Evolutionary conservation across 768 basidiomycete species (phyloP), one percentile per base, ranked within the genome.

Genomic region (Tephrocybe sp.): DNA sequence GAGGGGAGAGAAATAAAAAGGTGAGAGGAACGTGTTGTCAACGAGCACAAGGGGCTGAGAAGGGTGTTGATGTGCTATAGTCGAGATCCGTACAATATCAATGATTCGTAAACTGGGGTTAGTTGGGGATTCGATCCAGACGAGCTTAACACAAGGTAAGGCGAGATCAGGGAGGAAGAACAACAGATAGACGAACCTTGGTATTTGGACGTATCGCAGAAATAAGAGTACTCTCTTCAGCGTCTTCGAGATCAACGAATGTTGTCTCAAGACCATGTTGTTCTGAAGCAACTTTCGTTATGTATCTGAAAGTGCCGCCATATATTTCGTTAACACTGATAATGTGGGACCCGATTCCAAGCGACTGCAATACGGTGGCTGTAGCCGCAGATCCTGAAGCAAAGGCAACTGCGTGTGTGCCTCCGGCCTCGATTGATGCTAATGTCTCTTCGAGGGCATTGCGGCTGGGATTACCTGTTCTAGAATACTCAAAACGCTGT

Each of bases 271-370:
- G 61, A 0, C 79, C 83, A 56, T 89, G 87, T 5, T 77, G 78
- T 37, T 80, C 79, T 0, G 68, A 55, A 0, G 76, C 78, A 2
- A 95, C 88, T 3, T 76, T 72, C 9, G 70, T 77, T 74, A 94
- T 72, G 67, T 93, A 94, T 7, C 94, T 78, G 64, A 86, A 90
- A 0, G 94, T 97, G 1, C 95, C 95, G 2, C 94, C 94, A 54
- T 97, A 95, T 12, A 94, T 91, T 63, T 94, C 93, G 62, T 92
- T 93, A 4, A 97, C 89, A 58, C 85, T 83, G 56, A 98, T 60
- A 23, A 97, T 70, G 67, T 97, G 94, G 0, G 89, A 83, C 15
- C 78, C 76, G 0, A 80, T 72, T 0, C 88, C 91, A 0, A 91
- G 72, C 0, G 86, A 79, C 57, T 90, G 87, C 8, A 94, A 64